Percentiles rank a stretch among this genome's conserved stretches.
phyloP scores from a whole-genome alignment of 2,329 filamentous ascomycete species.

The Sclerotinia minor region DNA sequence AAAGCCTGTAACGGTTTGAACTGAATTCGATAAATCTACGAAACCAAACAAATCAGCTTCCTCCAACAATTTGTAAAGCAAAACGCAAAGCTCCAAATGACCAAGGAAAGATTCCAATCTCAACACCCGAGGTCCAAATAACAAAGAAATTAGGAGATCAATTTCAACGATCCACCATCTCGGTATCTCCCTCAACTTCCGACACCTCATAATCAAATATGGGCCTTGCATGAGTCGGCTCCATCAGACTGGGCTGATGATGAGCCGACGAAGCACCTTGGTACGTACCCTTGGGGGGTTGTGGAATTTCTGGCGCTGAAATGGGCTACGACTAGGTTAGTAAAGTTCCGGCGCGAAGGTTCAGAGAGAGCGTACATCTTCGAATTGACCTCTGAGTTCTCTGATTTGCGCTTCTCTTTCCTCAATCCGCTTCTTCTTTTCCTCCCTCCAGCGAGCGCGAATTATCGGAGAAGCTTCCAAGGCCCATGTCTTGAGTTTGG shows the following conservation, averaged over 20 bases:
- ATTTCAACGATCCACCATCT: constrained; percentile 31
- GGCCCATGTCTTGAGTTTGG: constrained; percentile 38
- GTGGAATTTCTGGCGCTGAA: constrained; percentile 28
- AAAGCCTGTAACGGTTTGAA: constrained; percentile 34
- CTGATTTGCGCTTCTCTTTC: constrained; percentile 34
- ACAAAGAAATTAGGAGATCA: neutral
- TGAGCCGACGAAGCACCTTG: constrained; percentile 10
- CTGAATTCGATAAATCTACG: constrained; percentile 37
- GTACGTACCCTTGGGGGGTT: constrained; percentile 32
- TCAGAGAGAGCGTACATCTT: constrained; percentile 23
- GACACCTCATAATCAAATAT: constrained; percentile 34
- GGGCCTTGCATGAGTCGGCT: constrained; percentile 27
- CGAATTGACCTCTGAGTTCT: constrained; percentile 33
- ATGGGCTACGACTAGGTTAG: constrained; percentile 22
- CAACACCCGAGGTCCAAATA: constrained; percentile 5
- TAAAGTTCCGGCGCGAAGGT: neutral
- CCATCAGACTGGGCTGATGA: constrained; percentile 27
- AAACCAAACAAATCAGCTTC: constrained; percentile 39
- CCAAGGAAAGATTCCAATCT: constrained; percentile 3
- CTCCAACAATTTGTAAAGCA: constrained; percentile 28
- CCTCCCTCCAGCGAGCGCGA: constrained; percentile 34
- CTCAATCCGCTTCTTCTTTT: constrained; percentile 34
- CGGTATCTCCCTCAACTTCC: constrained; percentile 36
- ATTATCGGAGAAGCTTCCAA: constrained; percentile 33
- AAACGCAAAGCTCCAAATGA: constrained; percentile 11